Evolutionary conservation across 768 basidiomycete species (phyloP).

Genomic region (Phanerodontia chrysosporium): DNA sequence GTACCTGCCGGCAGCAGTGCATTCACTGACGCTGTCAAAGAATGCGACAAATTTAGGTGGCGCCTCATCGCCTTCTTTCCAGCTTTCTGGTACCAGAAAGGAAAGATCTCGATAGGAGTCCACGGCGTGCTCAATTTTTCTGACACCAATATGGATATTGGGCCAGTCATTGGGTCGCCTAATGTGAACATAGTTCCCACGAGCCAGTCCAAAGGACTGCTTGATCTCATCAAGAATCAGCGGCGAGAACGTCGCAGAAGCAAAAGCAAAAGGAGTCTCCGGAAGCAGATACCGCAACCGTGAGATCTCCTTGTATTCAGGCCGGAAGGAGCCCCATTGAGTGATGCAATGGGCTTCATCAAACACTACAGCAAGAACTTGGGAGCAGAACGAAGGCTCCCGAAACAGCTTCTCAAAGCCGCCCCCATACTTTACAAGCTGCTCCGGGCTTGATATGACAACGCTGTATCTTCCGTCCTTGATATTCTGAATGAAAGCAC

Average conservation of each 20-base stretch:
- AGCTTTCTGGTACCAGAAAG: not conserved
- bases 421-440: not conserved
- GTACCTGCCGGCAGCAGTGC: not conserved
- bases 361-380: not conserved
- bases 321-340: not conserved
- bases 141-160: conserved; percentile 27
- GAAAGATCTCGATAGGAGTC: conserved; percentile 15
- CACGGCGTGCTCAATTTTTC: conserved; percentile 18
- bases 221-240: not conserved
- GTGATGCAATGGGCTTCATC: not conserved
- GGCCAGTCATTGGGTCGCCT: conserved; percentile 27
- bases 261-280: not conserved
- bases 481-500: not conserved
- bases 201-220: not conserved
- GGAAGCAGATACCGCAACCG: not conserved
- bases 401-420: not conserved
- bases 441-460: not conserved
- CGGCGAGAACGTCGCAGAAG: not conserved
- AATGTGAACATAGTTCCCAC: not conserved
- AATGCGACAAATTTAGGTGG: not conserved
- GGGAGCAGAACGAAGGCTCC: not conserved
- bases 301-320: not conserved
- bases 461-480: not conserved
- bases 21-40: conserved; percentile 4
- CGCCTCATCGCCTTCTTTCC: too few species aligned